Conservation (phyloP, 768 basidiomycete species). For the Mycena galericulata region DNA sequence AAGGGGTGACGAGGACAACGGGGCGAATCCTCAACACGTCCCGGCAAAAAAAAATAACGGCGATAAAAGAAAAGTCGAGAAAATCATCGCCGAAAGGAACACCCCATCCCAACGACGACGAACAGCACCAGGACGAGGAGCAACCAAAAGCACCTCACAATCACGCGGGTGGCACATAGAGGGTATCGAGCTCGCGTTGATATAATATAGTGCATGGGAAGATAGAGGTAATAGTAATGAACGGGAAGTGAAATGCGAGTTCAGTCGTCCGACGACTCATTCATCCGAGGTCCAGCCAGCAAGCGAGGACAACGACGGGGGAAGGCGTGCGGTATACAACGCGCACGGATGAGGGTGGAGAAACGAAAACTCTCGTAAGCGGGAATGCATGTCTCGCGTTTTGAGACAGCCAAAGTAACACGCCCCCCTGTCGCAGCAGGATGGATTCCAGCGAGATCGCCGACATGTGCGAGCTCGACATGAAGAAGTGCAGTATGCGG, state of each 20-base stretch:
- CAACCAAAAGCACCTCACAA: background rate
- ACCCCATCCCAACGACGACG: constrained; percentile 1
- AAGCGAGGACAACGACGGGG: too few relatives aligned
- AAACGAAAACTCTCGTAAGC: too few relatives aligned
- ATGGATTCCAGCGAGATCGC: constrained; percentile 13
- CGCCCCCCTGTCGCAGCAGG: constrained; percentile 11
- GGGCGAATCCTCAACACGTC: background rate
- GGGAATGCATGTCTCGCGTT: background rate
- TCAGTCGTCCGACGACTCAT: too few relatives aligned
- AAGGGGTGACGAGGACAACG: constrained; percentile 4
- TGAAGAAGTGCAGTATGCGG: constrained; percentile 13
- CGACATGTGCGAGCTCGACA: constrained; percentile 5
- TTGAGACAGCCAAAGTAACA: background rate
- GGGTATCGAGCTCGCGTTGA: constrained; percentile 9
- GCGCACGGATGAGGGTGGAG: too few relatives aligned
- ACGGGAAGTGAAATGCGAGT: constrained; percentile 7
- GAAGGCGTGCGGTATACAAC: too few relatives aligned
- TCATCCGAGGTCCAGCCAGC: too few relatives aligned
- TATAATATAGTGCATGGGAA: constrained; percentile 13
- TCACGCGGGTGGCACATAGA: background rate
- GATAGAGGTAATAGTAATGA: constrained; percentile 1
- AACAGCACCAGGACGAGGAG: background rate
- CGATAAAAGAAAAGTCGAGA: constrained; percentile 4
- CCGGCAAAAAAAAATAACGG: constrained; percentile 7
- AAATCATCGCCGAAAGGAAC: background rate